A percentile compares a stretch with the other conserved stretches of the same genome.
These are phyloP conservation scores for Penicillium samsonianum DNA, from an alignment of 495 filamentous ascomycete species.

Conservation along the genomic window DNA sequence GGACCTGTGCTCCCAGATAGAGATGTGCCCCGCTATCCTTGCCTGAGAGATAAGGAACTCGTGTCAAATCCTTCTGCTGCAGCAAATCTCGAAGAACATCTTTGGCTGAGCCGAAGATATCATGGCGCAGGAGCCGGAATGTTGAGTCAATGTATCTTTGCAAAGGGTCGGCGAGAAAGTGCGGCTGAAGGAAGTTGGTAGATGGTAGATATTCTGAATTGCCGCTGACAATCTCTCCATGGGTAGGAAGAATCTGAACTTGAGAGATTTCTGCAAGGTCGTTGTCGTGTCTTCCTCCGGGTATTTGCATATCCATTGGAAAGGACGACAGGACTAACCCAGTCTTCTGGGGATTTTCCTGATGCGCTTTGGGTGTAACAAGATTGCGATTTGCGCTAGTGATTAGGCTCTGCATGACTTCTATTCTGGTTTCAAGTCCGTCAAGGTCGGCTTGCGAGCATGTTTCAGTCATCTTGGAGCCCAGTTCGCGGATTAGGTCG, in stretches of 20 bases:
- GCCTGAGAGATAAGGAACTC: slow-evolving; percentile 1
- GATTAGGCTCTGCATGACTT: slow-evolving; percentile 16
- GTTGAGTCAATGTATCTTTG: slow-evolving; percentile 19
- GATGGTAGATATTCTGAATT: slow-evolving; percentile 20
- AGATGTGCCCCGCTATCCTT: slow-evolving; percentile 15
- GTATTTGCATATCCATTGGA: slow-evolving; percentile 18
- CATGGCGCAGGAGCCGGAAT: slow-evolving; percentile 19
- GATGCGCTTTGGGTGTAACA: background rate
- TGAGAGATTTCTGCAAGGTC: slow-evolving; percentile 19
- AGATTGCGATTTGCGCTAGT: slow-evolving; percentile 11
- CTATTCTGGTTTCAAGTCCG: slow-evolving; percentile 16
- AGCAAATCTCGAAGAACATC: slow-evolving; percentile 14
- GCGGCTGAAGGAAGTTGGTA: slow-evolving; percentile 16
- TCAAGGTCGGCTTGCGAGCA: slow-evolving; percentile 16
- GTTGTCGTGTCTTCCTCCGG: slow-evolving; percentile 22
- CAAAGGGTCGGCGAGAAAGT: slow-evolving; percentile 11
- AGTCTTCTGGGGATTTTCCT: slow-evolving; percentile 1
- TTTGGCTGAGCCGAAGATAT: slow-evolving; percentile 20
- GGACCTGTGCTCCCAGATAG: slow-evolving; percentile 8
- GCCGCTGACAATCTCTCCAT: slow-evolving; percentile 14
- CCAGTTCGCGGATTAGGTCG: background rate
- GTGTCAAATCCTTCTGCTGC: slow-evolving; percentile 29
- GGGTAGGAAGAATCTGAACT: slow-evolving; percentile 20
- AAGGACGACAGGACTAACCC: slow-evolving; percentile 6
- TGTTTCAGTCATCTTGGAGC: background rate